Evolutionary conservation across 306 rosid species (phyloP).

Genomic region (Myrica gale): DNA sequence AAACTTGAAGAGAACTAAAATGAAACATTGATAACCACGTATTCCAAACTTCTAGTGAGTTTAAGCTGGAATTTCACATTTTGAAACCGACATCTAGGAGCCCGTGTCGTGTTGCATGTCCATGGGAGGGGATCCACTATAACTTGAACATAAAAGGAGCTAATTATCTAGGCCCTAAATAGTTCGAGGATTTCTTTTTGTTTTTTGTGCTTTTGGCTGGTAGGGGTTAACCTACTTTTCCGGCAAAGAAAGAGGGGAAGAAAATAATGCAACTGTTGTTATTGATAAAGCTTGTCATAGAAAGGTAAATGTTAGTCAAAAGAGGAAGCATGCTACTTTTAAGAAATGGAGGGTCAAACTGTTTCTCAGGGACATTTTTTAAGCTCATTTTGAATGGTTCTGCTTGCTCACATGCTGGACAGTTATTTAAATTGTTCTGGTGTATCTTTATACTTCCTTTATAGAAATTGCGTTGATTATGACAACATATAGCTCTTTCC

Average conservation of each 20-base stretch:
- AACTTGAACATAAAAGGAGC: background rate
- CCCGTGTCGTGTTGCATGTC: background rate
- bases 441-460: background rate
- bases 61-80: background rate
- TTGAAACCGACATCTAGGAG: background rate
- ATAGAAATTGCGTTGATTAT: background rate
- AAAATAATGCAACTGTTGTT: background rate
- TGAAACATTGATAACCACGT: background rate
- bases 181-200: background rate
- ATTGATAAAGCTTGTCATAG: background rate
- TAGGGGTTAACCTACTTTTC: background rate
- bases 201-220: background rate
- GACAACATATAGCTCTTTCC: background rate
- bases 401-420: background rate
- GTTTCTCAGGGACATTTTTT: background rate
- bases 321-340: background rate
- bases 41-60: background rate
- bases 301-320: background rate
- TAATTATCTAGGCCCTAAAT: background rate
- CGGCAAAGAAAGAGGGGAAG: background rate
- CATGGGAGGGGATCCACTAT: background rate
- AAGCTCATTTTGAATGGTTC: background rate
- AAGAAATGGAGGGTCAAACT: background rate
- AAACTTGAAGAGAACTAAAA: background rate
- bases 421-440: background rate